Conservation (phyloP, 176 grass and related monocot genomes). For the Aegilops umbellulata region DNA sequence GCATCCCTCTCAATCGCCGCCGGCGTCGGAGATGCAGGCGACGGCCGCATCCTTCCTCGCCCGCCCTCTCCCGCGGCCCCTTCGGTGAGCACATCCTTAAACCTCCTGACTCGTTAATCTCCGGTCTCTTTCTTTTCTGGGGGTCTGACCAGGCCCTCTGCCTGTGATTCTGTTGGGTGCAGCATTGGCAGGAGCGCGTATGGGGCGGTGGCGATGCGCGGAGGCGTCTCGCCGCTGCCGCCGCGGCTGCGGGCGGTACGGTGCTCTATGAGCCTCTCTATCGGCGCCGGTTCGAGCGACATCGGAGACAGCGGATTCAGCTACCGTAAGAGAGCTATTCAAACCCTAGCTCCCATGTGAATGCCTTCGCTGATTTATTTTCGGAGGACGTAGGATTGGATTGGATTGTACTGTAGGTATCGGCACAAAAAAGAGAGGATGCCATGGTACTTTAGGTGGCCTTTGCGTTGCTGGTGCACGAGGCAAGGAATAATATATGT, state of each 20-base stretch:
- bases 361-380: not conserved
- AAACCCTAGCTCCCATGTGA: not conserved
- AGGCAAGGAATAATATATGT: conserved; percentile 17
- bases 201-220: conserved; percentile 12
- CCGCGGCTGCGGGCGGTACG: conserved; percentile 33
- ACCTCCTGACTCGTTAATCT: not conserved
- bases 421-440: not conserved
- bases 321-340: conserved; percentile 44
- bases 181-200: conserved; percentile 16
- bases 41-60: conserved; percentile 42
- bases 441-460: not conserved
- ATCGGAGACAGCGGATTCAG: conserved; percentile 46
- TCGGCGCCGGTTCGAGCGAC: conserved; percentile 48
- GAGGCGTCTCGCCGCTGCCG: conserved; percentile 34
- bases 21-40: conserved; percentile 54
- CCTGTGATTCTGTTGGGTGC: conserved; percentile 1
- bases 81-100: conserved; percentile 20
- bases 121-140: not conserved
- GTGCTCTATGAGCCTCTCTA: conserved; percentile 73
- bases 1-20: not conserved
- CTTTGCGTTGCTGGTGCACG: conserved; percentile 25
- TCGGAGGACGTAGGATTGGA: not conserved
- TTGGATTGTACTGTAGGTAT: not conserved
- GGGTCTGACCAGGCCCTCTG: not conserved
- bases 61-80: conserved; percentile 18